Evolutionary conservation across 768 basidiomycete species (phyloP).

Genomic region (Cytidiella melzeri): DNA sequence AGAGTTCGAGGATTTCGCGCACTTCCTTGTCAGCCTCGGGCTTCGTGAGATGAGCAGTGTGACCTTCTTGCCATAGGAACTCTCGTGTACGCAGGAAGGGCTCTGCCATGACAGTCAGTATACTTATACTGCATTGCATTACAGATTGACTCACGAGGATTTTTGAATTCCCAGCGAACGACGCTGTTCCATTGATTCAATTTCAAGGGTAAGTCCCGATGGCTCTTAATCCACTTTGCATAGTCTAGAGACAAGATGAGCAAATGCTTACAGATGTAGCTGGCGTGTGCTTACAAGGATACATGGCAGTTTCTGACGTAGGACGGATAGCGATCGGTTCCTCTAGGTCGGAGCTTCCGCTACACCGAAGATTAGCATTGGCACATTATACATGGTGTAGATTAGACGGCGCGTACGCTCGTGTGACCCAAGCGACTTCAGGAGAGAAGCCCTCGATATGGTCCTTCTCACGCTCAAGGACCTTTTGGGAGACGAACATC

Average conservation of each 20-base stretch:
- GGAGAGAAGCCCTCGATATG: constrained; percentile 99
- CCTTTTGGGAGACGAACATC: constrained; percentile 92
- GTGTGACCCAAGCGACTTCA: constrained; percentile 99
- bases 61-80: constrained; percentile 99
- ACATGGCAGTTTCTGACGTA: constrained; percentile 99
- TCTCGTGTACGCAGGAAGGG: constrained; percentile 99
- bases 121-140: not conserved
- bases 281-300: constrained; percentile 66
- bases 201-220: constrained; percentile 95
- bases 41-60: constrained; percentile 90
- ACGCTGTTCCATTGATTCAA: constrained; percentile 99
- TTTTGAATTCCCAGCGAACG: constrained; percentile 99
- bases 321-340: constrained; percentile 98
- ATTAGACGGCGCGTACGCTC: constrained; percentile 58
- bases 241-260: constrained; percentile 55
- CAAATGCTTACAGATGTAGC: not conserved
- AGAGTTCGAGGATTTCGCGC: constrained; percentile 89
- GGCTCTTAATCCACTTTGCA: constrained; percentile 96
- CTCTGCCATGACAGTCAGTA: constrained; percentile 38
- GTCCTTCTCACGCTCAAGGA: constrained; percentile 94
- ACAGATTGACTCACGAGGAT: constrained; percentile 69
- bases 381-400: not conserved
- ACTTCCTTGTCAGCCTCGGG: constrained; percentile 90
- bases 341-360: constrained; percentile 88
- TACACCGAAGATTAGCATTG: constrained; percentile 25